phyloP scores from a whole-genome alignment of 495 filamentous ascomycete species.

The Podospora pseudopauciseta region DNA sequence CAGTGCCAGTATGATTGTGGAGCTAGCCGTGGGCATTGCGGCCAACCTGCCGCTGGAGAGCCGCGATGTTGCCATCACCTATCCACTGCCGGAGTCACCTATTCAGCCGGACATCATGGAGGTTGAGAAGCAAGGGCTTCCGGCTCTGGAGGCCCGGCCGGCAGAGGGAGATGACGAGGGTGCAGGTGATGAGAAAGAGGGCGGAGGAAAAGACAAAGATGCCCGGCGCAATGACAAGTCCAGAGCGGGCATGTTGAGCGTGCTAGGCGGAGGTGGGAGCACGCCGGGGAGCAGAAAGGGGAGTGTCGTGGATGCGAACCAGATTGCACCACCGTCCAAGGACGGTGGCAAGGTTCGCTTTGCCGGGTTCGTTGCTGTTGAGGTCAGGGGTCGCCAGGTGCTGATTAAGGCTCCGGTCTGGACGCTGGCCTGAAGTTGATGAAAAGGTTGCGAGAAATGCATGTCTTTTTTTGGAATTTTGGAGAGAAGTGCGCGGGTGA shows the following conservation, averaged over 20 bases:
- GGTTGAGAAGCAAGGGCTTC: conserved; percentile 66
- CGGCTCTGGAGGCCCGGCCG: conserved; percentile 59
- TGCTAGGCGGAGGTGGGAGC: conserved; percentile 28
- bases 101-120: conserved; percentile 76
- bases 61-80: conserved; percentile 83
- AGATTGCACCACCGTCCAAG: conserved; percentile 41
- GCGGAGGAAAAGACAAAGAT: conserved; percentile 36
- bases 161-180: conserved; percentile 48
- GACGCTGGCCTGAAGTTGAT: conserved; percentile 41
- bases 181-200: conserved; percentile 44
- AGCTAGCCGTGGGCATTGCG: conserved; percentile 82
- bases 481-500: neutral
- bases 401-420: conserved; percentile 91
- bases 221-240: conserved; percentile 38
- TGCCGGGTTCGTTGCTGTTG: conserved; percentile 78
- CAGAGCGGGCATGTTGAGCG: conserved; percentile 36
- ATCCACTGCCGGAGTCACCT: conserved; percentile 67
- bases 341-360: conserved; percentile 63
- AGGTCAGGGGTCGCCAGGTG: conserved; percentile 79
- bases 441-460: neutral
- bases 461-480: neutral
- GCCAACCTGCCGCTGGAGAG: conserved; percentile 86
- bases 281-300: conserved; percentile 37
- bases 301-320: conserved; percentile 31
- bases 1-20: conserved; percentile 86